Conservation (phyloP, 352 stramenopile genomes). For the Plasmopara viticola region DNA sequence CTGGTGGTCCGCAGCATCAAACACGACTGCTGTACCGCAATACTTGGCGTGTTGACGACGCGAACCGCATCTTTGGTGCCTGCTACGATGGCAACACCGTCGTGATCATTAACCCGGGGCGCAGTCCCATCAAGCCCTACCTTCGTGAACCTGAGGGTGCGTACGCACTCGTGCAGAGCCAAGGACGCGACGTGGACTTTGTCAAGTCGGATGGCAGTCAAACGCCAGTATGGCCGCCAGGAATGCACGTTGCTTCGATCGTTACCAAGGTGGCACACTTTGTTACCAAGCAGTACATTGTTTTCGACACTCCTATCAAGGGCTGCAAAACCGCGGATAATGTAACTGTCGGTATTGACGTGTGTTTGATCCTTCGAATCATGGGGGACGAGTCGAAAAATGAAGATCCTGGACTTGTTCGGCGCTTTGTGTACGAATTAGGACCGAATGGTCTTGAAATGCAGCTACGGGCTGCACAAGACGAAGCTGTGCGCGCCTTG, state of each 20-base stretch:
- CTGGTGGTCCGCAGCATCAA: conserved; percentile 32
- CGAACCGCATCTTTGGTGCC: conserved; percentile 70
- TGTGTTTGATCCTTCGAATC: conserved; percentile 85
- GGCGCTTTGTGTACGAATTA: conserved; percentile 86
- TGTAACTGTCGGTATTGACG: conserved; percentile 20
- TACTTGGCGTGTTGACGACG: conserved; percentile 51
- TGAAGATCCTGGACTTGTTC: conserved; percentile 79
- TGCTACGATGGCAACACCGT: conserved; percentile 80
- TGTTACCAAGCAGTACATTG: too few species aligned
- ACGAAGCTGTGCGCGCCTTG: conserved; percentile 27
- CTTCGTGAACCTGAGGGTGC: too few species aligned
- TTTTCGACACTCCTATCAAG: too few species aligned
- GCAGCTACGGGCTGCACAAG: conserved; percentile 75
- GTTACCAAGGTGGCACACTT: too few species aligned
- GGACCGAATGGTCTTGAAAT: conserved; percentile 77
- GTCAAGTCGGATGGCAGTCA: too few species aligned
- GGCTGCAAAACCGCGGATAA: too few species aligned
- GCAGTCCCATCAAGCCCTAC: too few species aligned
- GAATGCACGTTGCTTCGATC: too few species aligned
- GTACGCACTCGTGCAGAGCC: too few species aligned
- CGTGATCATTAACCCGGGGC: conserved; percentile 61
- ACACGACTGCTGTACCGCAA: conserved; percentile 61
- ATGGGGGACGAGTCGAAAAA: conserved; percentile 79
- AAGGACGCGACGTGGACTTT: too few species aligned
- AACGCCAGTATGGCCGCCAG: too few species aligned